Evolutionary conservation across 1,284 basidiomycete species (phyloP).

Genomic region (Xerocomus amazonicus): DNA sequence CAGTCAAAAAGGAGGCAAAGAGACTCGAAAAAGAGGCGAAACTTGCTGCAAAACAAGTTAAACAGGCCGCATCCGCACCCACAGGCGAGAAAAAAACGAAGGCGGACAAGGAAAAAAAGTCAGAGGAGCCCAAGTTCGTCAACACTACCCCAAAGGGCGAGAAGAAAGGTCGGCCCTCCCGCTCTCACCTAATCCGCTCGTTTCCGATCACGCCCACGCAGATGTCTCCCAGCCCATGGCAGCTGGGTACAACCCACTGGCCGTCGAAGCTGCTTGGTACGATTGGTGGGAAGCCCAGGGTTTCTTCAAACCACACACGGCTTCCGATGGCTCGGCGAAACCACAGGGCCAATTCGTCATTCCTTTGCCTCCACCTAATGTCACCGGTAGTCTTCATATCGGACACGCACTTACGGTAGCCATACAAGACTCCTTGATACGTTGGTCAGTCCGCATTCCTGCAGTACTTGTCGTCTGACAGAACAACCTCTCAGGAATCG

Average conservation of each 20-base stretch:
- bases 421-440: conserved; percentile 85
- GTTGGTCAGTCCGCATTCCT: conserved; percentile 60
- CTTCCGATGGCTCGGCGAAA: conserved; percentile 53
- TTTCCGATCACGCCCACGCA: conserved; percentile 31
- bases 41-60: conserved; percentile 70
- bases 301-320: conserved; percentile 83
- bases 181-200: not conserved
- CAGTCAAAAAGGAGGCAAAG: conserved; percentile 74
- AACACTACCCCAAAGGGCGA: conserved; percentile 85
- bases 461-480: not conserved
- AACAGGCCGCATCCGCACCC: conserved; percentile 43
- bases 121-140: conserved; percentile 70
- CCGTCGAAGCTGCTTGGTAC: conserved; percentile 96
- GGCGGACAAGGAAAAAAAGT: conserved; percentile 70
- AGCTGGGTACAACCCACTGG: conserved; percentile 90
- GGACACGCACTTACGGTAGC: conserved; percentile 94
- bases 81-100: conserved; percentile 67
- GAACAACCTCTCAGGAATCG: conserved; percentile 65
- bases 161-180: conserved; percentile 71
- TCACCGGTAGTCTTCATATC: conserved; percentile 95
- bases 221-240: conserved; percentile 89
- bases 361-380: conserved; percentile 95
- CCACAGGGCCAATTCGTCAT: conserved; percentile 81
- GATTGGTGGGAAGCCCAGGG: conserved; percentile 95
- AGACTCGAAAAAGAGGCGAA: conserved; percentile 75